phyloP scores from a whole-genome alignment of 371 early-diverging fungal genomes.

The Lichtheimia ramosa region DNA sequence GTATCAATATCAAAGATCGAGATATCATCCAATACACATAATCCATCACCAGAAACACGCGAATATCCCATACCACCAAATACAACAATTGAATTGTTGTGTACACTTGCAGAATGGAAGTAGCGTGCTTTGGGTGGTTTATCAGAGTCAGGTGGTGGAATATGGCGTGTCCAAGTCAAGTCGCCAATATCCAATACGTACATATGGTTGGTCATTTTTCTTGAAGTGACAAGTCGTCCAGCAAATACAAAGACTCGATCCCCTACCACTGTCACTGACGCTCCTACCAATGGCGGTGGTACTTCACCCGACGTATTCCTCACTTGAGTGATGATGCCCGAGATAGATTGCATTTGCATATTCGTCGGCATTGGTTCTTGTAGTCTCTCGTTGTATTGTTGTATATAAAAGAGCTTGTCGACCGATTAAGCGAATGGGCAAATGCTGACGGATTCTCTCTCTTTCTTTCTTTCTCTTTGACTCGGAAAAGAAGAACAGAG shows the following conservation, averaged over 20 bases:
- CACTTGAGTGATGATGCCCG: conserved; percentile 66
- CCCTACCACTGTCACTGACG: conserved; percentile 69
- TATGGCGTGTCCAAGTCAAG: conserved; percentile 62
- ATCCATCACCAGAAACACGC: conserved; percentile 26
- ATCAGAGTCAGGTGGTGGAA: conserved; percentile 42
- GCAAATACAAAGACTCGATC: conserved; percentile 76
- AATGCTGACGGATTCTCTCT: not conserved
- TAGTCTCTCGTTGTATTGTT: not conserved
- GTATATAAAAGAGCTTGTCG: not conserved
- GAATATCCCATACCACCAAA: conserved; percentile 61
- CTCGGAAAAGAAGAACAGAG: not conserved
- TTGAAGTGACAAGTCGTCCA: conserved; percentile 66
- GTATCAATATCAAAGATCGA: conserved; percentile 63
- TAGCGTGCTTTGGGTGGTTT: conserved; percentile 64
- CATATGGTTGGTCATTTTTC: conserved; percentile 73
- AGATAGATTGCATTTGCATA: conserved; percentile 54
- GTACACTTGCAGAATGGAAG: conserved; percentile 76
- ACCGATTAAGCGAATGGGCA: not conserved
- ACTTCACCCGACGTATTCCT: conserved; percentile 72
- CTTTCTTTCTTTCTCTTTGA: not conserved
- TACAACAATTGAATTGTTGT: conserved; percentile 46
- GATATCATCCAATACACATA: conserved; percentile 68
- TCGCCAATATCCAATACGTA: conserved; percentile 67
- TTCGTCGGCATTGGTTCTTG: conserved; percentile 5
- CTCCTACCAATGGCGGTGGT: conserved; percentile 79